These are phyloP conservation scores for Acmispon strigosus DNA, from an alignment of 306 rosid species.

Conservation along the genomic window DNA sequence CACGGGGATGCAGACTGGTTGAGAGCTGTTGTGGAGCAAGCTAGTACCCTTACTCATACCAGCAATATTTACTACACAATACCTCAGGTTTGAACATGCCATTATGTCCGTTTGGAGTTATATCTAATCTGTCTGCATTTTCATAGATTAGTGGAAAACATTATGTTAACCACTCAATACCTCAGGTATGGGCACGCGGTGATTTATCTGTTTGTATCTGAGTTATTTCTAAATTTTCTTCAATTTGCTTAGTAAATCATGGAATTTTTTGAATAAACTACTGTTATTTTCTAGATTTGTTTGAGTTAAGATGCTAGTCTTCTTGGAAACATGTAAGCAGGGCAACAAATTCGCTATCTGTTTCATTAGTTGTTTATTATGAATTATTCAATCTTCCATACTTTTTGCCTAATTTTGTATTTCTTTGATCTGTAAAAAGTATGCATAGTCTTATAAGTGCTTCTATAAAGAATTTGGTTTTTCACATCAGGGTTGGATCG, in stretches of 20 bases:
- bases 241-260: neutral
- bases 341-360: neutral
- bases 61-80: slow-evolving; percentile 69
- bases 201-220: neutral
- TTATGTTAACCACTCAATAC: slow-evolving; percentile 36
- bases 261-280: neutral
- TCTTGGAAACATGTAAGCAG: neutral
- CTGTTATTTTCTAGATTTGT: neutral
- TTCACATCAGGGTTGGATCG: neutral
- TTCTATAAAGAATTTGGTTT: neutral
- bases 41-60: slow-evolving; percentile 60
- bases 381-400: no score
- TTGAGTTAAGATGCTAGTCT: neutral
- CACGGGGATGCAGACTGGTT: slow-evolving; percentile 80
- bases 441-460: no score
- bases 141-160: no score
- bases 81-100: slow-evolving; percentile 60
- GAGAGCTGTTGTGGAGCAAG: slow-evolving; percentile 67
- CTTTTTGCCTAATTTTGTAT: no score
- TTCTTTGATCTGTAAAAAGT: no score
- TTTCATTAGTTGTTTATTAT: no score
- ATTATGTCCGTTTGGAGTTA: neutral
- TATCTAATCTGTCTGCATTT: neutral
- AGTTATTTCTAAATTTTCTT: neutral
- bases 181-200: slow-evolving; percentile 53